phyloP scores from a whole-genome alignment of 306 rosid species.

The Canavalia gladiata region DNA sequence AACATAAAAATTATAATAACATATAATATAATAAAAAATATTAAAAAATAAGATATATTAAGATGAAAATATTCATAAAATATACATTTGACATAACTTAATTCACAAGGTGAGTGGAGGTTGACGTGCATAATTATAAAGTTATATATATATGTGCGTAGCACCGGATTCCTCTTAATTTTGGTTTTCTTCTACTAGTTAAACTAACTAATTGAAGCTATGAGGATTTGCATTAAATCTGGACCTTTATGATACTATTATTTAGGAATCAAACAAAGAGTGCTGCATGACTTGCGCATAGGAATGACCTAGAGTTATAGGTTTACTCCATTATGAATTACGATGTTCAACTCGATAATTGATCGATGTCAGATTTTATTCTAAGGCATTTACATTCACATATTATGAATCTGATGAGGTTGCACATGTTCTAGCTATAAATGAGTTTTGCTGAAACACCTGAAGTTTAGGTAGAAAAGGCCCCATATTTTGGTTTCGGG shows the following conservation, averaged over 20 bases:
- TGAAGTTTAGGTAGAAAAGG: slow-evolving; percentile 3
- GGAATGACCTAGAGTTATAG: not conserved
- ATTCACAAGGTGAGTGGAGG: not conserved
- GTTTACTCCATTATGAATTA: not conserved
- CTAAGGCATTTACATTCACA: not conserved
- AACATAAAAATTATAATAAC: no score
- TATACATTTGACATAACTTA: not conserved
- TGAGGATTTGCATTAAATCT: not conserved
- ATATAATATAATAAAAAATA: no score
- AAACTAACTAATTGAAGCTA: not conserved
- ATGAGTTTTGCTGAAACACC: slow-evolving; percentile 1
- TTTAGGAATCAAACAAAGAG: slow-evolving; percentile 1
- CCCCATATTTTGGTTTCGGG: not conserved
- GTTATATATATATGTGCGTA: no score
- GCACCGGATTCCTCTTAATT: no score
- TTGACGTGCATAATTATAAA: not conserved
- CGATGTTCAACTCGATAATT: not conserved
- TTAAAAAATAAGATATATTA: no score
- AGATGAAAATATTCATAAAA: no score
- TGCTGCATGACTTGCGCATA: not conserved
- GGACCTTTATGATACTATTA: not conserved
- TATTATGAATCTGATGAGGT: not conserved
- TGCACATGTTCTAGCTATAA: not conserved
- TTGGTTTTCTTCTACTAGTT: not conserved
- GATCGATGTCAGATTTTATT: not conserved